Evolutionary conservation across 257 asterid genomes (phyloP).

Genomic region (Prunella vulgaris): DNA sequence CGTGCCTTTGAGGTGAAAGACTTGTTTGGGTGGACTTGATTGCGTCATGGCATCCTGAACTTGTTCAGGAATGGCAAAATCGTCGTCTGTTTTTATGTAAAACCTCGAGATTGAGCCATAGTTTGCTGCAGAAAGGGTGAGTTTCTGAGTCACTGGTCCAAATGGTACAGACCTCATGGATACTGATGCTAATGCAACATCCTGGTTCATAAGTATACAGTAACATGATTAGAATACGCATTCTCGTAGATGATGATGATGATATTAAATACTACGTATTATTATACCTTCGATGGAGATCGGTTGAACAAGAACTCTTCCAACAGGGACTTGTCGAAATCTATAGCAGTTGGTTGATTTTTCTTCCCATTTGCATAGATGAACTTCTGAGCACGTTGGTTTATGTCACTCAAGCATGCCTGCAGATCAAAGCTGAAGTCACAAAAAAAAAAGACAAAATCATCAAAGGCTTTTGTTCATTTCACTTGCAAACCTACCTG

Average conservation of each 20-base stretch:
- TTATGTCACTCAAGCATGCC: conserved; percentile 35
- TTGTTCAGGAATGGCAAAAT: conserved; percentile 39
- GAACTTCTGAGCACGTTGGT: conserved; percentile 47
- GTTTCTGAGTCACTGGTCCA: conserved; percentile 41
- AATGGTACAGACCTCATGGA: conserved; percentile 48
- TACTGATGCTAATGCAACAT: conserved; percentile 47
- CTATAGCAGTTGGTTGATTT: conserved; percentile 51
- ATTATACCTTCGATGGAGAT: conserved; percentile 50
- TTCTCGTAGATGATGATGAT: neutral
- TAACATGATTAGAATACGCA: neutral
- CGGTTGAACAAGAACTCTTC: conserved; percentile 48
- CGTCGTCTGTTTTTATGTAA: conserved; percentile 44
- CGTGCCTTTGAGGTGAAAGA: conserved; percentile 44
- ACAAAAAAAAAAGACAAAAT: neutral
- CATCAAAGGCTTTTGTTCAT: neutral
- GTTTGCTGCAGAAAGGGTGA: conserved; percentile 39
- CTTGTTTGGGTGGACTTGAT: conserved; percentile 41
- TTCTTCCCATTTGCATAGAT: conserved; percentile 45
- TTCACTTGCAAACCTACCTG: conserved; percentile 28
- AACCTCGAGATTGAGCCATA: conserved; percentile 45
- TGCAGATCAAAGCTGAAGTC: conserved; percentile 12
- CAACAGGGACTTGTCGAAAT: conserved; percentile 39
- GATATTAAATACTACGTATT: neutral
- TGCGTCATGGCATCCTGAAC: conserved; percentile 52
- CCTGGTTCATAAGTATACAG: conserved; percentile 28